Evolutionary conservation across 164 flowering plant species (phyloP), one percentile per base, ranked within the genome.

Genomic region (Buxus sempervirens): DNA sequence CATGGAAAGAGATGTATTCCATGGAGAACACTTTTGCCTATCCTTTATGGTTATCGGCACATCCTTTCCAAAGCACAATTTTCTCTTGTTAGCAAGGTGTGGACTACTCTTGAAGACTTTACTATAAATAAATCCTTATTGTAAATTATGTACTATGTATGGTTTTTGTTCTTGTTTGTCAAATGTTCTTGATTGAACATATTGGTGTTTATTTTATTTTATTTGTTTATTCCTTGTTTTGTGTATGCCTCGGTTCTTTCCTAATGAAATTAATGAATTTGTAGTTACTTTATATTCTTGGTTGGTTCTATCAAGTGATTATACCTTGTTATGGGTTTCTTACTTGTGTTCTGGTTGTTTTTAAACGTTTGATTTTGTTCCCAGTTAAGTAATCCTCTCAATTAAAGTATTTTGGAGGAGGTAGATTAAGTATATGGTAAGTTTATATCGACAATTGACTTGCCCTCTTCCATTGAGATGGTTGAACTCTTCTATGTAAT

Each of bases 1-100:
- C 85, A 57, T 94, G 98, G 98, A 91, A 86, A 77, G 91, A 87
- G 71, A 83, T 91, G 85, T 94, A 86, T 57, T 83, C 93, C 23
- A 87, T 83, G 65, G 88, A 81, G 75, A 80, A 77, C 68, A 54
- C 70, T 66, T 79, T 82, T 4, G 77, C 86, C 0, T 77, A 86
- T 58, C 97, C 97, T 0, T 79, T 94, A 76, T 94, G 97, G 96
- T 90, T 86, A 74, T 86, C 86, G 12, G 94, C 98, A 21, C 84
- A 88, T 80, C 78, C 98, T 41, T 91, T 86, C 63, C 78, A 86
- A 65, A 85, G 86, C 82, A 84, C 95, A 2, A 78, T 94, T 25
- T 82, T 81, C 72, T 76, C 96, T 57, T 88, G 88, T 74, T 74
- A 71, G 26, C 82, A 65, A 77, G 75, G 70, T 66, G 65, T 65